Evolutionary conservation across 768 basidiomycete species (phyloP), one percentile per base, ranked within the genome.

Genomic region (Mycena belliarum): DNA sequence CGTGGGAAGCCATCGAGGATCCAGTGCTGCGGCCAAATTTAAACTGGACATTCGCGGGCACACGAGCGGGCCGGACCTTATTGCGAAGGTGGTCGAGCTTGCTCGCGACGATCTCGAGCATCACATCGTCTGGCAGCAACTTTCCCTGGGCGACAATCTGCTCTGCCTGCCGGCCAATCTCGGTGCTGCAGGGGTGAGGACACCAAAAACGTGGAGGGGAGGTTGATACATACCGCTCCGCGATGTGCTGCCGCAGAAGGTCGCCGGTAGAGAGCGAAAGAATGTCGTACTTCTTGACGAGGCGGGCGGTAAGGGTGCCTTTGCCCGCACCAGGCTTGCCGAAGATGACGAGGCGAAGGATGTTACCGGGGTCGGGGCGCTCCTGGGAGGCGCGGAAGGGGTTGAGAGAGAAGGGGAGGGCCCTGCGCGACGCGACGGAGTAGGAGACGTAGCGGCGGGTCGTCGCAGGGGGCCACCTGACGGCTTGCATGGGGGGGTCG

Each of bases 1-100:
- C 94, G 86, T 49, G 95, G 95, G 67, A 96, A 95, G 26, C 95
- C 95, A 63, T 96, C 95, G 42, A 95, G 71, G 61, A 96, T 89
- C 94, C 94, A 95, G 67, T 91, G 87, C 90, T 94, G 59, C 9
- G 20, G 10, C 48, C 59, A 11, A 38, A 16, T 16, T 35, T n/a
- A n/a, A n/a, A n/a, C n/a, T n/a, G n/a, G n/a, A 23, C 20, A 21
- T 7, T 16, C 28, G 18, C 18, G 43, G 42, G 15, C 32, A 32
- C 37, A 4, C n/a, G 37, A 49, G 12, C 16, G n/a, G n/a, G 20
- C 59, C 75, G 29, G 57, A 89, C 91, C 79, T 82, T 86, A 72
- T 87, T 83, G 45, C 80, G 79, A 49, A 91, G 74, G 16, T 70
- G 65, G 63, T 89, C 84, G 18, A 95, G 78, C 67, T 88, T 89